Conservation (phyloP, 2,329 filamentous ascomycete species). For the Aspergillus flavus region DNA sequence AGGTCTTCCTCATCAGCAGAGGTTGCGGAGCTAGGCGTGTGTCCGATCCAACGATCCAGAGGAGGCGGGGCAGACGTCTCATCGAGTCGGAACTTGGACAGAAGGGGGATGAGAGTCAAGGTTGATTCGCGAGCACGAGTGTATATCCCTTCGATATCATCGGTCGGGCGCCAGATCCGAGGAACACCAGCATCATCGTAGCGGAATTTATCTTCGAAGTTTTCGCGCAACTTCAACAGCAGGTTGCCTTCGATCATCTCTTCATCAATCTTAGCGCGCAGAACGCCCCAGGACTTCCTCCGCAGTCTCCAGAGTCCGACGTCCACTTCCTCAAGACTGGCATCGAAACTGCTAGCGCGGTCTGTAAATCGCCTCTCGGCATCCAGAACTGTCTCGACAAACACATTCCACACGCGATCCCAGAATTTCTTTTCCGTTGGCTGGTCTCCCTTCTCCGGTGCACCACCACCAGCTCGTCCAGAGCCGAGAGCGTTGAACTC, state of each 20-base stretch:
- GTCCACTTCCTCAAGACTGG: constrained; percentile 85
- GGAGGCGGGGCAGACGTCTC: constrained; percentile 76
- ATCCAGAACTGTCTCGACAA: constrained; percentile 78
- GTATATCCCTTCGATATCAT: constrained; percentile 96
- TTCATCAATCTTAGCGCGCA: constrained; percentile 89
- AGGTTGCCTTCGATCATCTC: constrained; percentile 98
- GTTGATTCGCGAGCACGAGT: constrained; percentile 91
- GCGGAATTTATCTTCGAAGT: constrained; percentile 98
- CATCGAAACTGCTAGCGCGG: constrained; percentile 89
- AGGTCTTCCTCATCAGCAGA: constrained; percentile 89
- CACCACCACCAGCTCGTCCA: constrained; percentile 78
- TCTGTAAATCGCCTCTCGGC: constrained; percentile 85
- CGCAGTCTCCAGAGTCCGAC: constrained; percentile 90
- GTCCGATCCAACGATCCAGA: constrained; percentile 81
- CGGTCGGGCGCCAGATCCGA: constrained; percentile 92
- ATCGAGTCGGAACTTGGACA: constrained; percentile 79
- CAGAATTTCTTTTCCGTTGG: constrained; percentile 83
- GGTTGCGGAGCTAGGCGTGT: constrained; percentile 72
- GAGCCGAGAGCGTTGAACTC: constrained; percentile 97
- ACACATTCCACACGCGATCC: constrained; percentile 92
- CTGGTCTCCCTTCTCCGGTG: constrained; percentile 76
- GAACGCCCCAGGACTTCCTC: constrained; percentile 90
- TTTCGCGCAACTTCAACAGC: constrained; percentile 90
- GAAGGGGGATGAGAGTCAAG: constrained; percentile 82
- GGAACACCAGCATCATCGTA: constrained; percentile 95